Evolutionary conservation across 2,329 filamentous ascomycete species (phyloP).

Genomic region (Myriangium duriaei): DNA sequence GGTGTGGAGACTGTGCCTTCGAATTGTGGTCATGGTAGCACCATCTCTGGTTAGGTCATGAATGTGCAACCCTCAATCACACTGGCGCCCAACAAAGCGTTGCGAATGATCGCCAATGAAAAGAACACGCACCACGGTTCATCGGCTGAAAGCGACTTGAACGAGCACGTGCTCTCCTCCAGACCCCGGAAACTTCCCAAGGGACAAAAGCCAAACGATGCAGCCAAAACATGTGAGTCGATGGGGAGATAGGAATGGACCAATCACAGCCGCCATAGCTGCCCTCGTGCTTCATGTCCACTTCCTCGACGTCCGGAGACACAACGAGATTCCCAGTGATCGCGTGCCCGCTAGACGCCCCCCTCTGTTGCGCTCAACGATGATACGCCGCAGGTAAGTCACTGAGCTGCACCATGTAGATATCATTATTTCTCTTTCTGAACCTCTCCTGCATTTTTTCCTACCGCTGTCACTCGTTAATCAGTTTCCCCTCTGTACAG

Average conservation of each 20-base stretch:
- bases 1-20: no score
- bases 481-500: no score
- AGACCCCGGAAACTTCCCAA: not conserved
- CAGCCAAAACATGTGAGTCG: not conserved
- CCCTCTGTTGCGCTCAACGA: no score
- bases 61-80: no score
- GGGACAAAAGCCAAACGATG: no score
- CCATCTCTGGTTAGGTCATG: no score
- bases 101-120: no score
- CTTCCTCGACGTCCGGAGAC: not conserved
- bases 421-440: not conserved
- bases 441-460: not conserved
- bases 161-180: constrained; percentile 8
- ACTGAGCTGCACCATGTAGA: no score
- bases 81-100: no score
- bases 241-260: not conserved
- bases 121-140: no score
- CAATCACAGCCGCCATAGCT: constrained; percentile 6
- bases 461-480: not conserved
- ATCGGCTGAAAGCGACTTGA: constrained; percentile 1
- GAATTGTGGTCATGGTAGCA: no score
- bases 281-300: constrained; percentile 8
- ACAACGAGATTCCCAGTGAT: constrained; percentile 2
- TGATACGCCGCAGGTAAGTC: not conserved
- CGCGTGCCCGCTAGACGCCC: constrained; percentile 7